Base-by-base conservation (phyloP, 208 protist species). In the Crithidia sp. region DNA sequence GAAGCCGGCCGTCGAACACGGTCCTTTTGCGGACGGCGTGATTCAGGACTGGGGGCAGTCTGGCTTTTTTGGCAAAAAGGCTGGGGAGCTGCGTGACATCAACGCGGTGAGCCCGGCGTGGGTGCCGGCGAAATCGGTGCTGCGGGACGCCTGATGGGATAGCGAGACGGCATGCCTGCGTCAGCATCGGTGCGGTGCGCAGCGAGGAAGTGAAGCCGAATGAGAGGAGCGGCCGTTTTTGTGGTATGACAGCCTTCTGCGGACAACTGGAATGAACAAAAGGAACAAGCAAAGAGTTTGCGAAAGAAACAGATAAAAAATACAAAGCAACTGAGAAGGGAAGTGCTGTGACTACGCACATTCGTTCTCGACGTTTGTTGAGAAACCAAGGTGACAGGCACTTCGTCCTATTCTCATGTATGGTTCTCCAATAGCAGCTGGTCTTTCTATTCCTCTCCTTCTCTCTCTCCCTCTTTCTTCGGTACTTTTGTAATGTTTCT, bases 61-160 rank as follows among this genome's bases (percentile, higher is more conserved):
- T 4, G 82, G 82, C n/a, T 86, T 76, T 59, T 86, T 86, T 36
- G 40, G 10, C 44, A 79, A 77, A 44, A 83, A 83, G 59, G 52
- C 52, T n/a, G 78, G 61, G 3, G 78, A 83, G 68, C 56, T 83
- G 45, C 54, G 68, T n/a, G 73, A 81, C 70, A 61, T 76, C 54
- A 81, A 81, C 45, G 47, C 57, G 6, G 60, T 72, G 40, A 44
- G 52, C 16, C 14, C 61, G 43, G 37, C 50, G 37, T 76, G 76
- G 67, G 28, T 66, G 36, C 67, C 67, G 5, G 63, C 62, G 36
- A 19, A 65, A 55, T 53, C 44, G 43, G 67, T 65, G n/a, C n/a
- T 56, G 47, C 8, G 39, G 40, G 41, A 36, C 44, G 5, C 43
- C 17, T 55, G 45, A 66, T 44, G 9, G 57, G 28, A 8, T 3